Conservation (phyloP, 192 early-diverging fungal genomes). For the Paraglomus brasilianum region DNA sequence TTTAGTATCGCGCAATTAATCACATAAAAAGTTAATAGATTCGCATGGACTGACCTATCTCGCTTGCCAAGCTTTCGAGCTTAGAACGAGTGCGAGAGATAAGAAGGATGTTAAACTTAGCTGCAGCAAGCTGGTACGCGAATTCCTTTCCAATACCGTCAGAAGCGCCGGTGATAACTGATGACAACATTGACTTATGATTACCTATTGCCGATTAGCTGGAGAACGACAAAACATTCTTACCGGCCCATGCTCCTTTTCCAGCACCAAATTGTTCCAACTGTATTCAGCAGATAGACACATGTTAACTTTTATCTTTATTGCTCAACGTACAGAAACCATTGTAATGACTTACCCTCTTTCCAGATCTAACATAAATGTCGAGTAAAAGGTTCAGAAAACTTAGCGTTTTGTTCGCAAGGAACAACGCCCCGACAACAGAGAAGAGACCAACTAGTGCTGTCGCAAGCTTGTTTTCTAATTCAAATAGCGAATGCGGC, state of each 20-base stretch:
- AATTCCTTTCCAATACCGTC: constrained; percentile 97
- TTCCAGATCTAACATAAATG: constrained; percentile 42
- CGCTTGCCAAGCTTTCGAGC: constrained; percentile 68
- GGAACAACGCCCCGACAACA: too few relatives aligned
- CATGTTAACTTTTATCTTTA: background rate
- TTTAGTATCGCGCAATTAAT: background rate
- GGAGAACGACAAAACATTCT: constrained; percentile 19
- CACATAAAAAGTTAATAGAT: background rate
- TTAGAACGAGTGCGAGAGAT: constrained; percentile 81
- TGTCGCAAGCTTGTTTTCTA: too few relatives aligned
- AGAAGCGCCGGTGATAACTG: constrained; percentile 92
- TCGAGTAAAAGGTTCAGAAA: constrained; percentile 47
- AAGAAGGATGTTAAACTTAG: constrained; percentile 80
- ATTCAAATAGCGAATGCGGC: too few relatives aligned
- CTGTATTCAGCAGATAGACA: constrained; percentile 15
- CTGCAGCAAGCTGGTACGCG: constrained; percentile 83
- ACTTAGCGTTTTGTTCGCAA: constrained; percentile 38
- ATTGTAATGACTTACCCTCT: constrained; percentile 38
- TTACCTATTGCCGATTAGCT: background rate
- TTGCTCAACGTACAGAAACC: background rate
- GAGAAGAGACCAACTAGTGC: too few relatives aligned
- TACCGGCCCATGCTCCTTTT: constrained; percentile 63
- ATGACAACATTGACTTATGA: background rate
- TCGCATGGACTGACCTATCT: constrained; percentile 46
- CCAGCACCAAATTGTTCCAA: constrained; percentile 57